Percentiles rank a stretch among this genome's conserved stretches.
phyloP scores from a whole-genome alignment of 805 yeast species.

The Wickerhamiella qilinensis region DNA sequence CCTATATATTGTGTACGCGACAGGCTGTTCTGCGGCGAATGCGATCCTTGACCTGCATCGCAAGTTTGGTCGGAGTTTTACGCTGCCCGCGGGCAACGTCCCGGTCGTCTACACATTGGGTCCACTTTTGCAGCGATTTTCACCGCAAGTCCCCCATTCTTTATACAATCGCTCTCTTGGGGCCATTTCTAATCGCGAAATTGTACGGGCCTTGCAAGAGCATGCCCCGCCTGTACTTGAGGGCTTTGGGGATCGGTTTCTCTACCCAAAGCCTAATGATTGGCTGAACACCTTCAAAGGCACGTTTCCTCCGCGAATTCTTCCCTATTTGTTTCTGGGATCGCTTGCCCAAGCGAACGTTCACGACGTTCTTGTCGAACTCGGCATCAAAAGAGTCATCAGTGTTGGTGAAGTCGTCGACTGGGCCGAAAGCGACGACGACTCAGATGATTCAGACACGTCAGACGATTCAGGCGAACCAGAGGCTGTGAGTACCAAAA shows the following conservation, averaged over 20 bases:
- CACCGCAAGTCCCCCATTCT: conserved; percentile 29
- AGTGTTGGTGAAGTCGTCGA: conserved; percentile 70
- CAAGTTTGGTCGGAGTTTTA: conserved; percentile 60
- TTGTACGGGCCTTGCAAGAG: conserved; percentile 28
- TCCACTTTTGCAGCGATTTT: conserved; percentile 37
- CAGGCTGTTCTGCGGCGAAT: conserved; percentile 42
- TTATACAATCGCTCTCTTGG: conserved; percentile 7
- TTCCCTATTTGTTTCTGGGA: conserved; percentile 76
- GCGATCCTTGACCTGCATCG: conserved; percentile 51
- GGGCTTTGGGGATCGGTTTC: neutral
- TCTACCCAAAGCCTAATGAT: neutral
- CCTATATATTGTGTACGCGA: conserved; percentile 55
- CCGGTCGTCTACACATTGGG: conserved; percentile 49
- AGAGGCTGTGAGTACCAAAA: no score
- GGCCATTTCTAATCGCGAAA: conserved; percentile 5
- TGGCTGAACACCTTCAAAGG: neutral
- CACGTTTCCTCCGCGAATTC: conserved; percentile 36
- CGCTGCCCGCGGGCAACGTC: conserved; percentile 65
- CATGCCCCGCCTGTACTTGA: conserved; percentile 37
- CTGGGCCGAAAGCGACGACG: no score
- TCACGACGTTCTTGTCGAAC: conserved; percentile 38
- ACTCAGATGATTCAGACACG: no score
- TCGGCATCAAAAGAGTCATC: conserved; percentile 60
- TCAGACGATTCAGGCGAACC: conserved; percentile 2
- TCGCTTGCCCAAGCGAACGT: conserved; percentile 68